Base-by-base conservation (phyloP, 352 stramenopile genomes). In the Phytophthora cryptogea region DNA sequence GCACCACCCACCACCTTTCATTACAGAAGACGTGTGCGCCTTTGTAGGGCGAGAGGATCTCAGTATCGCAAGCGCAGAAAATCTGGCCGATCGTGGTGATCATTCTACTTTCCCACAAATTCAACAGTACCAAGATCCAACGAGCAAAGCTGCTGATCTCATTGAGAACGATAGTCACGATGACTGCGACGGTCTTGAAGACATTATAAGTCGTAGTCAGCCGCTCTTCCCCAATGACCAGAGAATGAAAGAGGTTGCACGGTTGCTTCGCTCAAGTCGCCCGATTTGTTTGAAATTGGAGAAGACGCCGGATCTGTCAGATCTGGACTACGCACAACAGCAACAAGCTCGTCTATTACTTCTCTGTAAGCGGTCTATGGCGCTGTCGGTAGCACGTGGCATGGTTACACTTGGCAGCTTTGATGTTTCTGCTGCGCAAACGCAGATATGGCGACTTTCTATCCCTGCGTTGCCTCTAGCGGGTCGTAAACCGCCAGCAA, bases 341-440 rank as follows among this genome's bases (percentile, higher is more conserved):
- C 98, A 99, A 66, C 97, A 99, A 86, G 72, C 88, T 30, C 91
- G 94, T 13, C 81, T 99, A n/a, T 67, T 98, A 9, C 63, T 98
- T 41, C 66, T 99, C 4, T 98, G 93, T 71, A 95, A 96, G 54
- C 83, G 97, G 44, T 92, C 89, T 0, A 96, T 99, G 72, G 89
- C 97, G 6, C 69, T 98, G 3, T 84, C 92, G 1, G 72, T 99
- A 7, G 97, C 96, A 0, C 77, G 97, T 66, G 97, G 96, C 6
- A 99, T 99, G 97, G 71, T 99, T 13, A 99, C 97, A 5, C 70
- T 99, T 40, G 95, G 94, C 0, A 98, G 86, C 46, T 83, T 98
- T 28, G 77, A 97, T 51, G 51, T 79, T 41, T 63, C 42, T 51
- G 77, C 57, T 20, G 81, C 59, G 16, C 85, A 81, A 70, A 93